Evolutionary conservation across 306 rosid species (phyloP), one percentile per base, ranked within the genome.

Genomic region (Biancaea sappan): DNA sequence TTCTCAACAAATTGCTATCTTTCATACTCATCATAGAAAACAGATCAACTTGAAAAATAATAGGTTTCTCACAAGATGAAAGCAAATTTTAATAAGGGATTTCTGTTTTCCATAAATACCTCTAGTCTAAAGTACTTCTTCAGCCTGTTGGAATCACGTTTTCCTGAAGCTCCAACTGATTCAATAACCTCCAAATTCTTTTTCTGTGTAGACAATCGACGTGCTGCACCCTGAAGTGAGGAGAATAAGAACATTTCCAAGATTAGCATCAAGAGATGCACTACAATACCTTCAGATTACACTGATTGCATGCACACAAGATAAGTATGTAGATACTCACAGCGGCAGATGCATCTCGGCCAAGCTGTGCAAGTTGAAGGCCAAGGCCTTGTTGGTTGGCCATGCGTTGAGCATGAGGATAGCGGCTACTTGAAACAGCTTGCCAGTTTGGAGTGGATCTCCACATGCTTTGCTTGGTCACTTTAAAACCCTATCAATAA

Each of bases 321-420:
- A 37, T 13, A 64, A 68, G 64, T 18, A 69, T 22, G 60, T 37
- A 56, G 54, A 66, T 65, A 84, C 96, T 84, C 73, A 94, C 99
- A 22, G 99, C 99, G 50, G 99, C 99, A 66, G 99, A 94, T 34
- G 99, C 99, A 82, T 94, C 99, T 62, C 99, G 95, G 67, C 99
- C 99, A 83, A 94, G 99, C 82, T 94, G 99, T 12, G 99, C 99
- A 41, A 94, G 91, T 91, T 94, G 99, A 70, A 92, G 81, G 38
- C 99, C 99, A 83, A 94, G 88, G 78, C 99, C 95, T 83, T 88
- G 98, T 81, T 90, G 99, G 80, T 88, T 94, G 80, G 93, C 89
- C 96, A 92, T 66, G 78, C 81, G 87, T 83, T 88, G 99, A 67
- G 91, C 96, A 35, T 93, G 41, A 70, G 99, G 95, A 80, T 94